phyloP scores from a whole-genome alignment of 306 rosid genomes.

The Trifolium pratense region DNA sequence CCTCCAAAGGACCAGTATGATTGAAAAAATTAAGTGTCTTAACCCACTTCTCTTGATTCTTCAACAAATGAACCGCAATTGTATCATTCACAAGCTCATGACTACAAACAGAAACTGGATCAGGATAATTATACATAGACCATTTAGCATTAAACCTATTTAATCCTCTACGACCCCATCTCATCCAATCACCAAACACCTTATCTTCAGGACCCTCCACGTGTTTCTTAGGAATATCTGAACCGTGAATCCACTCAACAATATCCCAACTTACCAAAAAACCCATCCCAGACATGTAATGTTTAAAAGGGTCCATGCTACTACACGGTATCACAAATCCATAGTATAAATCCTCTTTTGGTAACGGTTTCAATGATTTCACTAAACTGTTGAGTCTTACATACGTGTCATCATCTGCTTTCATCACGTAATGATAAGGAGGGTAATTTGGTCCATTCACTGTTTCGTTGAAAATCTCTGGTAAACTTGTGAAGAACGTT shows the following conservation, averaged over 20 bases:
- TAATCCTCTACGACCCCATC: conserved; percentile 59
- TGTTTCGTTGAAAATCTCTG: conserved; percentile 62
- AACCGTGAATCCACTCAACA: conserved; percentile 78
- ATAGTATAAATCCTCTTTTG: conserved; percentile 82
- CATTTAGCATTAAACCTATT: conserved; percentile 90
- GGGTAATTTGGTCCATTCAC: conserved; percentile 46
- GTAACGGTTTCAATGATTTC: conserved; percentile 63
- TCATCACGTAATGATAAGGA: conserved; percentile 91
- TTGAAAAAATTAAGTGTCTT: conserved; percentile 70
- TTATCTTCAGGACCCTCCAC: conserved; percentile 88
- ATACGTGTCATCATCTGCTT: conserved; percentile 81
- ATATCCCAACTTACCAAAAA: conserved; percentile 89
- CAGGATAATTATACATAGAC: conserved; percentile 93
- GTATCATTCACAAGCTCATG: conserved; percentile 87
- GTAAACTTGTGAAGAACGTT: conserved; percentile 75
- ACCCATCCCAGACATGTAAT: conserved; percentile 99
- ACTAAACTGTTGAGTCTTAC: conserved; percentile 68
- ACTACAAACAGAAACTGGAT: conserved; percentile 72
- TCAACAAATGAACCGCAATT: conserved; percentile 90
- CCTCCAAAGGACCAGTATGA: conserved; percentile 61
- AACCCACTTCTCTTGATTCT: conserved; percentile 89
- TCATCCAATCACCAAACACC: conserved; percentile 82
- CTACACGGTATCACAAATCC: conserved; percentile 93
- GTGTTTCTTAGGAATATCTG: conserved; percentile 75
- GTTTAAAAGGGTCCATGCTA: conserved; percentile 87